Percentiles rank a stretch among this genome's conserved stretches.
Evolutionary conservation across 352 stramenopile species (phyloP).

Genomic region (Phytophthora citricola): DNA sequence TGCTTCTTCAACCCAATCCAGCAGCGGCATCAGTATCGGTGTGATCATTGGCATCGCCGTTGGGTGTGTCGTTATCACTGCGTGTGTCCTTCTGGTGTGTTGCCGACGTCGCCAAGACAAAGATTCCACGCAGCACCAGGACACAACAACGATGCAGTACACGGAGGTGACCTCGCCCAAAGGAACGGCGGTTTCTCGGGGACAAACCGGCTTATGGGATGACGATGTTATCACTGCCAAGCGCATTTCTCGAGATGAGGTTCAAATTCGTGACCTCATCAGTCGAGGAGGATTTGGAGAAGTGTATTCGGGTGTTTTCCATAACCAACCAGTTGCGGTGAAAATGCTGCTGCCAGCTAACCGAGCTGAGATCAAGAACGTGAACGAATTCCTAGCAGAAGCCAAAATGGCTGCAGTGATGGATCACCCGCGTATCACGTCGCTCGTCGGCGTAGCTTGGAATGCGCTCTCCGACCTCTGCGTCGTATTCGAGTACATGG

Average conservation of each 20-base stretch:
- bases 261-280: slow-evolving; percentile 30
- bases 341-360: slow-evolving; percentile 39
- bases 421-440: slow-evolving; percentile 35
- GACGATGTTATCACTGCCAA: slow-evolving; percentile 39
- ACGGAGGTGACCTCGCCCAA: slow-evolving; percentile 1
- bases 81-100: slow-evolving; percentile 5
- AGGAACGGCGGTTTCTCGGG: not conserved
- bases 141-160: slow-evolving; percentile 4
- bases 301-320: slow-evolving; percentile 40
- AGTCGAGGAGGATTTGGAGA: slow-evolving; percentile 35
- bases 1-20: not conserved
- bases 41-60: slow-evolving; percentile 9
- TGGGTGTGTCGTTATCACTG: slow-evolving; percentile 1
- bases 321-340: slow-evolving; percentile 34
- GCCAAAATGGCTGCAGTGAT: slow-evolving; percentile 35
- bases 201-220: slow-evolving; percentile 27
- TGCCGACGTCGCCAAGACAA: not conserved
- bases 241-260: slow-evolving; percentile 38
- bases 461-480: slow-evolving; percentile 40
- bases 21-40: slow-evolving; percentile 1
- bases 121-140: not conserved
- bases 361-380: slow-evolving; percentile 28
- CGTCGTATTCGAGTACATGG: slow-evolving; percentile 50
- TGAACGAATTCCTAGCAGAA: slow-evolving; percentile 43
- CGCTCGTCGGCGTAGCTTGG: slow-evolving; percentile 45